phyloP scores from a whole-genome alignment of 2,329 filamentous ascomycete species.

The Leptosphaerulina australis region DNA sequence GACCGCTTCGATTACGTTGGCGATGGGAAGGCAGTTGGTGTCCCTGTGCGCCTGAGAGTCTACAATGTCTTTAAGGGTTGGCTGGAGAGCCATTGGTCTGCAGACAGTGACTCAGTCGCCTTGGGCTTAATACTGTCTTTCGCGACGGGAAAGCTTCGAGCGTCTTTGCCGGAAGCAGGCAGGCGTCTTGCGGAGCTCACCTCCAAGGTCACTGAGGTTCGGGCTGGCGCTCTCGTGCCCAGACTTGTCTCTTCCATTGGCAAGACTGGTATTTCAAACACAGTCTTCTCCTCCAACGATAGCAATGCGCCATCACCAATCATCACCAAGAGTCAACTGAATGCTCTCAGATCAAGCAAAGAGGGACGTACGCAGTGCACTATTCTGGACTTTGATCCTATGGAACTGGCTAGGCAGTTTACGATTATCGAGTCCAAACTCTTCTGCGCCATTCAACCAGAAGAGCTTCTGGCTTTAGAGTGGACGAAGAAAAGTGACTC shows the following conservation, averaged over 20 bases:
- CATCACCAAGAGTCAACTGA: constrained; percentile 77
- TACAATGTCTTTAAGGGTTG: constrained; percentile 98
- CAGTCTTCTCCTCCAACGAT: constrained; percentile 72
- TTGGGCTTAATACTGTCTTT: constrained; percentile 79
- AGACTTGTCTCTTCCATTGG: constrained; percentile 84
- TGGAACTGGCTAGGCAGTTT: constrained; percentile 89
- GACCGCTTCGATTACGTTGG: constrained; percentile 91
- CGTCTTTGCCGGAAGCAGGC: constrained; percentile 75
- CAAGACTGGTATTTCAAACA: constrained; percentile 79
- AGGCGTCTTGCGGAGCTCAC: constrained; percentile 80
- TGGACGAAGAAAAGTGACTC: constrained; percentile 89
- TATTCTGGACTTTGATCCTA: constrained; percentile 87
- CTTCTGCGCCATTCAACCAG: constrained; percentile 89
- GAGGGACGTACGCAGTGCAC: constrained; percentile 71
- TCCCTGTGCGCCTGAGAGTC: constrained; percentile 83
- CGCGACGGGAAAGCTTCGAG: constrained; percentile 72
- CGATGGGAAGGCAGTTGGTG: constrained; percentile 74
- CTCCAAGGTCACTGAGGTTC: constrained; percentile 74
- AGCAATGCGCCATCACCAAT: constrained; percentile 71
- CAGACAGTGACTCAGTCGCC: constrained; percentile 77
- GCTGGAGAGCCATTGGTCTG: constrained; percentile 94
- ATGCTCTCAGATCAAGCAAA: constrained; percentile 75
- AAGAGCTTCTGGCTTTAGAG: constrained; percentile 88
- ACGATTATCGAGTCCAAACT: constrained; percentile 90
- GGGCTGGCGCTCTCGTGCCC: constrained; percentile 75